Base-by-base conservation (phyloP, 1,284 basidiomycete genomes). In the Rhodotorula sp. region DNA sequence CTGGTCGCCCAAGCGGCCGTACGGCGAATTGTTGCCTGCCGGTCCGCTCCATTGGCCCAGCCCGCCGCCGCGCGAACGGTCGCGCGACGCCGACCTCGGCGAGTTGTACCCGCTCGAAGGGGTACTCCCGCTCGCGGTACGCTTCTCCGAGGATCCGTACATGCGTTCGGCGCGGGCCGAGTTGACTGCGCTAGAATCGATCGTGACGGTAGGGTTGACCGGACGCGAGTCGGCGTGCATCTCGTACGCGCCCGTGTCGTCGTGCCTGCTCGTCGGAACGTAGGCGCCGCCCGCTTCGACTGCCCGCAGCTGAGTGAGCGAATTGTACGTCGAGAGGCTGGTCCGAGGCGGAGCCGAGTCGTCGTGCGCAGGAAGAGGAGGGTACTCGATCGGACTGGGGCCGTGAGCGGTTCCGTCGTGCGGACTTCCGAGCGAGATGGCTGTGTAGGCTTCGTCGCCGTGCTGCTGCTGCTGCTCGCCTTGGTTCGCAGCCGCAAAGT, bases 11-110 rank as follows among this genome's bases (percentile, higher is more conserved):
- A 77, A 61, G 3, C 39, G 62, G 8, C 75, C 75, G 46, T 76
- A 77, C 20, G 76, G 76, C 47, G 66, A 68, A 48, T 67, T 70
- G 12, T 23, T 47, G 1, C 71, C 71, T 1, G 62, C 76, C 5
- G 76, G 65, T 3, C 76, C 74, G 31, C 64, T 63, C 76, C 76
- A 77, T 43, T 77, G 72, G 0, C 76, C 76, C 14, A 75, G 58
- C 14, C 75, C 67, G 8, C 67, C 73, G 12, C 48, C 59, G 39
- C 66, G 49, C 23, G 60, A 65, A n/a, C 72, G 59, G 3, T 67
- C 71, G 8, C 62, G 68, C 3, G 60, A 64, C 18, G 58, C 52
- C 14, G 58, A 58, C 43, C 68, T 56, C 12, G 75, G 72, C 14
- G 67, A 64, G 43, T 58, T 68, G 68, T 70, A 64, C 23, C 70